These are phyloP conservation scores for Mycena vitilis DNA, from an alignment of 768 basidiomycete species.

Conservation along the genomic window DNA sequence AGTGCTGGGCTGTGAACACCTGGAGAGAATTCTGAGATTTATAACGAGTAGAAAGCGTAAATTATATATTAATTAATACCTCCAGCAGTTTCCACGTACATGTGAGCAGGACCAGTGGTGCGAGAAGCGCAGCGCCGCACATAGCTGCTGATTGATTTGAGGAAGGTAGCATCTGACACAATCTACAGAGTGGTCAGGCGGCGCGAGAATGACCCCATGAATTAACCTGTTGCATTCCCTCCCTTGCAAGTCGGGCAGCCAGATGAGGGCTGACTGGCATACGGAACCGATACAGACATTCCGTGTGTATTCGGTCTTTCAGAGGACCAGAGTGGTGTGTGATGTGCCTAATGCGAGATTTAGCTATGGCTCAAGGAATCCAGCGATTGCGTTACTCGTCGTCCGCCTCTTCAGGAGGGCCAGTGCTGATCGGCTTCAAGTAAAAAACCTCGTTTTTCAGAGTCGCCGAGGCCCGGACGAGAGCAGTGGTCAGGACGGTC, in stretches of 20 bases:
- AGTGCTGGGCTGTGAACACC: conserved; percentile 93
- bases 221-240: conserved; percentile 46
- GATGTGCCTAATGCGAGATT: conserved; percentile 67
- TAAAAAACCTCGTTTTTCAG: conserved; percentile 68
- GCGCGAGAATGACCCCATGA: conserved; percentile 1
- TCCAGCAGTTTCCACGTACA: conserved; percentile 96
- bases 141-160: conserved; percentile 71
- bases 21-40: conserved; percentile 44
- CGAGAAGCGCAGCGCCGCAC: conserved; percentile 64
- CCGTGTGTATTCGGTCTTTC: conserved; percentile 59
- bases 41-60: neutral
- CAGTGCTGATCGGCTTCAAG: conserved; percentile 94
- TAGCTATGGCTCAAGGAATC: conserved; percentile 1
- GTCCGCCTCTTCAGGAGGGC: conserved; percentile 83
- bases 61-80: conserved; percentile 71
- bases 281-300: conserved; percentile 85
- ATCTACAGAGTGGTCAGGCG: conserved; percentile 50
- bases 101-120: conserved; percentile 53
- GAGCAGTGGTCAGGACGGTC: conserved; percentile 88
- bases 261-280: conserved; percentile 96
- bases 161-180: conserved; percentile 75
- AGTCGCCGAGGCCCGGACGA: conserved; percentile 81
- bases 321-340: conserved; percentile 59
- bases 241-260: conserved; percentile 68
- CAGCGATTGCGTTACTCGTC: conserved; percentile 67